phyloP scores from a whole-genome alignment of 2,329 filamentous ascomycete species.

The Colletotrichum orbiculare region DNA sequence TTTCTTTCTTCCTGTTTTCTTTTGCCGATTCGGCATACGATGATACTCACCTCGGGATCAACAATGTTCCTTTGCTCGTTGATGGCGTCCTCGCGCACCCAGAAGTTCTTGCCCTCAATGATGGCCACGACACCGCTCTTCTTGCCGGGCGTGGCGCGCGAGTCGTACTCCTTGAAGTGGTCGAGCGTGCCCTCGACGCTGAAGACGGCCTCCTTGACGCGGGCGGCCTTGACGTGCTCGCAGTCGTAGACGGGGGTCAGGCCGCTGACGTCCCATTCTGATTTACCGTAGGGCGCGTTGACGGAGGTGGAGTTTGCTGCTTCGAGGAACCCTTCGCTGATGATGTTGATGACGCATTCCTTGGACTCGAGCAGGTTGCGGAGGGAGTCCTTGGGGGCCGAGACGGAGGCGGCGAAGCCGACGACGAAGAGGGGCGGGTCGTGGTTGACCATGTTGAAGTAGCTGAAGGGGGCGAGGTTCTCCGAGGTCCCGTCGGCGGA shows the following conservation, averaged over 20 bases:
- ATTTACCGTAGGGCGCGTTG: conserved; percentile 80
- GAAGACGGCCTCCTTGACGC: conserved; percentile 87
- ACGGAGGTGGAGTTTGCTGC: conserved; percentile 86
- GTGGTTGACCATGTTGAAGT: conserved; percentile 85
- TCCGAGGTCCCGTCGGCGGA: conserved; percentile 65
- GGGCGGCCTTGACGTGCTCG: conserved; percentile 72
- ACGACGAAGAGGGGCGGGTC: conserved; percentile 87
- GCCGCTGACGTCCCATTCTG: conserved; percentile 72
- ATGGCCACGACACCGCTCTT: conserved; percentile 80
- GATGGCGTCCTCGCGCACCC: conserved; percentile 89
- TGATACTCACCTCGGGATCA: conserved; percentile 70
- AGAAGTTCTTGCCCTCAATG: conserved; percentile 87
- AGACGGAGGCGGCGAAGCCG: conserved; percentile 58
- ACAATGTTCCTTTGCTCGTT: conserved; percentile 80
- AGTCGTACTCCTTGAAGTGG: conserved; percentile 81
- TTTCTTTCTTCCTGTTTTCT: too few species aligned
- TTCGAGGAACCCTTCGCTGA: conserved; percentile 85
- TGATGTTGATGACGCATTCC: conserved; percentile 89
- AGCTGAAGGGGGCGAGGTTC: conserved; percentile 90
- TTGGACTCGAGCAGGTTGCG: conserved; percentile 76
- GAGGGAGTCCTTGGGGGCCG: conserved; percentile 80
- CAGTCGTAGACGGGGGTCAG: conserved; percentile 76
- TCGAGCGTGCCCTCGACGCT: conserved; percentile 84
- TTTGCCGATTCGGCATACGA: too few species aligned
- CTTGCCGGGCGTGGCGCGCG: conserved; percentile 74